A percentile compares a stretch with the other conserved stretches of the same genome.
These are phyloP conservation scores for Mucor piriformis DNA, from an alignment of 371 early-diverging fungal species.

Conservation along the genomic window DNA sequence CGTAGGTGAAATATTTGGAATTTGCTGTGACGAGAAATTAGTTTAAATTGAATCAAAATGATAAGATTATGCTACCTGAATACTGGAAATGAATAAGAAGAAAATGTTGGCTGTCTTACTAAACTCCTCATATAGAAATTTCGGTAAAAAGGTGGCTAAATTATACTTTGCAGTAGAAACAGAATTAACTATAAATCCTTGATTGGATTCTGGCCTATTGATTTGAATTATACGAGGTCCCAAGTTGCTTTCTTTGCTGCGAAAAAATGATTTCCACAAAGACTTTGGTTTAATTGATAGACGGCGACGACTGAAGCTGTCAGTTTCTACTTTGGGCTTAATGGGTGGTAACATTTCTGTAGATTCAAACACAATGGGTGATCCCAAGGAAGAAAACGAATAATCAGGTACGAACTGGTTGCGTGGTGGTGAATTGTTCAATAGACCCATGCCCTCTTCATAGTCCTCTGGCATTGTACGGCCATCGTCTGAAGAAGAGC, in stretches of 20 bases:
- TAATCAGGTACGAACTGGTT: constrained; percentile 20
- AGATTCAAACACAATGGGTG: constrained; percentile 28
- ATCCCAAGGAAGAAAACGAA: constrained; percentile 29
- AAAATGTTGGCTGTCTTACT: constrained; percentile 95
- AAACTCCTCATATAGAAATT: constrained; percentile 92
- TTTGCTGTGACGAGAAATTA: constrained; percentile 60
- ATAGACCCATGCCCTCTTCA: constrained; percentile 33
- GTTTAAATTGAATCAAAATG: background rate
- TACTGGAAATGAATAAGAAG: constrained; percentile 86
- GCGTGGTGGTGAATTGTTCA: constrained; percentile 6
- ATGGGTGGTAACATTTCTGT: constrained; percentile 36
- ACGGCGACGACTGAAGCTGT: background rate
- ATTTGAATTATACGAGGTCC: constrained; percentile 76
- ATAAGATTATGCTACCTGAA: constrained; percentile 64
- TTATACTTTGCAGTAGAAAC: constrained; percentile 94
- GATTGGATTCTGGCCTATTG: constrained; percentile 76
- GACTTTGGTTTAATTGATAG: constrained; percentile 1
- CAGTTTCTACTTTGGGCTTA: background rate
- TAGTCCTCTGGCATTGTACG: constrained; percentile 36
- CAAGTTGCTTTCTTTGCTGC: constrained; percentile 2
- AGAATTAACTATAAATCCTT: constrained; percentile 78
- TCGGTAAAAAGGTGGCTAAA: constrained; percentile 83
- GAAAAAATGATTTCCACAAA: background rate
- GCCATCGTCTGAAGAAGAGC: constrained; percentile 34
- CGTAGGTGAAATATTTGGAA: constrained; percentile 82